Evolutionary conservation across 306 rosid genomes (phyloP), one percentile per base, ranked within the genome.

Genomic region (Biancaea sappan): DNA sequence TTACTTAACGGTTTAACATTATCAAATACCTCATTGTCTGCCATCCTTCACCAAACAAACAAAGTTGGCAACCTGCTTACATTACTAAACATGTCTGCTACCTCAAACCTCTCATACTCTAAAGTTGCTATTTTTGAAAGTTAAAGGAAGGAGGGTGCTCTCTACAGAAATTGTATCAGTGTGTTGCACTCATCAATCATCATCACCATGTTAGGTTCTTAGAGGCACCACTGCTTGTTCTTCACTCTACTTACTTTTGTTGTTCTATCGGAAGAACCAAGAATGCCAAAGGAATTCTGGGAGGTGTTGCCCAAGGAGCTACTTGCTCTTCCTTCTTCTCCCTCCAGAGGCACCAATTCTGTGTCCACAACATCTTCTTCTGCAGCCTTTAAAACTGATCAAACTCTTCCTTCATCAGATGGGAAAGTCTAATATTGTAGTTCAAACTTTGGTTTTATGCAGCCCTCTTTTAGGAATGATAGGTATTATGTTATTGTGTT

Each of bases 251-350:
- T 86, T 54, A 53, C 83, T 24, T 68, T 80, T 66, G 31, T 84
- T 61, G 69, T 90, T 82, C 51, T 84, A 52, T 82, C 91, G 31
- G 85, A 90, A 62, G 89, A 89, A 4, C 73, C 96, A 72, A 90
- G 98, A 57, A 40, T 86, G 18, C 94, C 94, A 0, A 85, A 66
- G 58, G 67, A 52, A 31, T 79, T 31, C 25, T 92, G 89, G 88
- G 80, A 90, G 52, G 90, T 90, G 98, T 82, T 92, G 76, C 98
- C 96, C 0, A 92, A 92, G 94, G 88, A 85, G 94, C 89, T 86
- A 3, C 92, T 92, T 12, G 70, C 88, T 70, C 94, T 89, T 71
- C 69, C 90, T 16, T 92, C 98, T 4, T 83, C 98, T 32, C 98
- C 98, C 9, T 92, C 94, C 10, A 79, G 71, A 84, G 94, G 98